phyloP scores from a whole-genome alignment of 805 yeast genomes.

The Suhomyces sp. region DNA sequence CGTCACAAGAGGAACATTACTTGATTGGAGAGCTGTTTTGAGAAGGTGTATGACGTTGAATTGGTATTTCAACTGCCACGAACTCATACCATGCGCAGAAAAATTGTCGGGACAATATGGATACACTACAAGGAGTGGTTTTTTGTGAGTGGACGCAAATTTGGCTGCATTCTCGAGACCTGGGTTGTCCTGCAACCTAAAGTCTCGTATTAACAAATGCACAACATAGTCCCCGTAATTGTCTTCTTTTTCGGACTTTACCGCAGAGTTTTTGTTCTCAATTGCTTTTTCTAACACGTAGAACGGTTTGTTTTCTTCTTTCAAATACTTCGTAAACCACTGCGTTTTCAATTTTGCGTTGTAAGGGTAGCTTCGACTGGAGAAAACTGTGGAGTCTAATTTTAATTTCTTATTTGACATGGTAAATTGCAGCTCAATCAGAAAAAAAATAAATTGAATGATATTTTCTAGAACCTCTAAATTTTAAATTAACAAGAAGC shows the following conservation, averaged over 20 bases:
- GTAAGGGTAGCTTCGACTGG: conserved; percentile 3
- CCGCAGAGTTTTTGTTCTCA: neutral
- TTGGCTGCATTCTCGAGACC: conserved; percentile 37
- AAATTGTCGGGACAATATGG: conserved; percentile 40
- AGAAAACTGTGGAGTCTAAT: neutral
- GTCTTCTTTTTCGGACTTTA: conserved; percentile 5
- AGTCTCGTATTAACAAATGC: conserved; percentile 43
- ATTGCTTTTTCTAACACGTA: conserved; percentile 13
- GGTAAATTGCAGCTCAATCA: neutral
- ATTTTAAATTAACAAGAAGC: too few relatives aligned
- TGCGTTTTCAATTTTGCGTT: conserved; percentile 1
- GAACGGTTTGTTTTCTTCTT: conserved; percentile 31
- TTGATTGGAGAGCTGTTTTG: conserved; percentile 22
- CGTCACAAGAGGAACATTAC: conserved; percentile 40
- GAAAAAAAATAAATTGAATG: neutral
- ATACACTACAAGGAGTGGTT: conserved; percentile 41
- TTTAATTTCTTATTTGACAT: conserved; percentile 1
- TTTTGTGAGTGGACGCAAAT: conserved; percentile 22
- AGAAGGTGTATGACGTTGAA: conserved; percentile 30
- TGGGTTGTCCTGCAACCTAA: conserved; percentile 44
- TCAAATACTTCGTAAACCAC: conserved; percentile 19
- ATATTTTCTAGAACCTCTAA: neutral
- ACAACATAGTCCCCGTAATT: conserved; percentile 1
- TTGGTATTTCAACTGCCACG: conserved; percentile 41
- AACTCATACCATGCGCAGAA: conserved; percentile 42